Base-by-base conservation (phyloP, 139 green algal species). In the Haematococcus lacustris region DNA sequence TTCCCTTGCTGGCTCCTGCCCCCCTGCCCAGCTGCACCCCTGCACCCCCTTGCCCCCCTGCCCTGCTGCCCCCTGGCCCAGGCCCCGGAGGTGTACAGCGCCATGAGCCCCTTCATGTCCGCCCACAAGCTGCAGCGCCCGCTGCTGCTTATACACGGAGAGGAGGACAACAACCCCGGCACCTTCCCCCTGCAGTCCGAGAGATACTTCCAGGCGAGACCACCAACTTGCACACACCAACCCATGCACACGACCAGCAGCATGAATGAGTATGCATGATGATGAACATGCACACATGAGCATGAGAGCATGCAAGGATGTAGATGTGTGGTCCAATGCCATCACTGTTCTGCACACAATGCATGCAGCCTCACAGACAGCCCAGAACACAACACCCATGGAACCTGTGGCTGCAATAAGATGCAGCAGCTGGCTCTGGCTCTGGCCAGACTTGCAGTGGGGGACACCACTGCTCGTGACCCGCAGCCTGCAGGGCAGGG, bases 141-240 rank as follows among this genome's bases (percentile, higher is more conserved):
- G 13, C 70, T 99, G 70, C 86, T 99, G 68, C 85, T 99, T 3
- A 88, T 99, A 7, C 95, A 99, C 73, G 95, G 95, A 28, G 91
- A 97, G 76, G 85, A 96, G 33, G 96, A 99, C 86, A 97, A 96
- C 83, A 99, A 99, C 87, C 88, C 91, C 30, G 93, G 90, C 40
- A 94, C 90, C 25, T 88, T 89, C 74, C 78, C 85, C 32, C 76
- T 95, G 77, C 91, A 99, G 84, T 89, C 73, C 35, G 96, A 99
- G 80, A 85, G 96, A 37, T 93, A 98, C 66, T 98, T 92, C 79
- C 68, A 75, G 77, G 77, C 76, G 63, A 30, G 38, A 25, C 4
- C 64, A 26, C 26, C 21, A 33, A 33, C 23, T 65, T 65, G 57
- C 5, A 33, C 17, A 30, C 17, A 13, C 21, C 21, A 65, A 13